Percentiles rank a stretch among this genome's conserved stretches.
These are phyloP conservation scores for Ceratocystis lukuohia DNA, from an alignment of 2,329 filamentous ascomycete species.

Conservation along the genomic window DNA sequence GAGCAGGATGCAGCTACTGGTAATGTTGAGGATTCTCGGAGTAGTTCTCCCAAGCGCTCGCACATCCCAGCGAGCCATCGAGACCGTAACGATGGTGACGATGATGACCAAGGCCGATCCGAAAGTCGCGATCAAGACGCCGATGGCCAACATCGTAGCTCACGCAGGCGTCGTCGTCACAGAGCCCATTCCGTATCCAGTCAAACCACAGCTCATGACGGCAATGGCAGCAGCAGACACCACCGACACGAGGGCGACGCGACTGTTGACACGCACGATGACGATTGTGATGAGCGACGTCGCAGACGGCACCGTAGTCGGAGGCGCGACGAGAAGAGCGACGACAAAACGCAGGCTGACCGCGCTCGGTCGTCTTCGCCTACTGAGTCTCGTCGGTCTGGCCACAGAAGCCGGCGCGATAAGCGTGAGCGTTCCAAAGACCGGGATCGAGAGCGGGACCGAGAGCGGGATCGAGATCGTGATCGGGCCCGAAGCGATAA, in stretches of 20 bases:
- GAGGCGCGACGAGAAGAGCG: conserved; percentile 36
- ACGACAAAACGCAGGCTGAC: conserved; percentile 35
- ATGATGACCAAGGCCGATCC: conserved; percentile 15
- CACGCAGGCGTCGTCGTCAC: conserved; percentile 23
- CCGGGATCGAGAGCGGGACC: conserved; percentile 27
- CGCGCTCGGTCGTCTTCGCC: conserved; percentile 53
- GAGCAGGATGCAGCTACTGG: conserved; percentile 7
- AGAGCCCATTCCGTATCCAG: conserved; percentile 23
- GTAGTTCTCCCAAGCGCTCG: conserved; percentile 34
- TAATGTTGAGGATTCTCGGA: conserved; percentile 28
- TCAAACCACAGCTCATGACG: conserved; percentile 22
- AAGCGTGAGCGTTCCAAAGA: conserved; percentile 39
- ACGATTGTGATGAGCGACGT: conserved; percentile 24
- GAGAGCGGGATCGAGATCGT: conserved; percentile 22
- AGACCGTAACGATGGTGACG: conserved; percentile 4
- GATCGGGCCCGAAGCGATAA: conserved; percentile 31
- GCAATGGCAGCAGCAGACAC: conserved; percentile 7
- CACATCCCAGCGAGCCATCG: conserved; percentile 19
- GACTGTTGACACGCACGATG: conserved; percentile 2
- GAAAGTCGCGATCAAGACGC: conserved; percentile 18
- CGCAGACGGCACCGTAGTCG: conserved; percentile 35
- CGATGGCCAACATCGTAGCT: conserved; percentile 17
- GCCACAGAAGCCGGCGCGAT: conserved; percentile 45
- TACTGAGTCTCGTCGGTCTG: conserved; percentile 40
- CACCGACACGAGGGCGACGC: conserved; percentile 11